These are phyloP conservation scores for Blastocystis hominis DNA, from an alignment of 352 stramenopile species.

Conservation along the genomic window DNA sequence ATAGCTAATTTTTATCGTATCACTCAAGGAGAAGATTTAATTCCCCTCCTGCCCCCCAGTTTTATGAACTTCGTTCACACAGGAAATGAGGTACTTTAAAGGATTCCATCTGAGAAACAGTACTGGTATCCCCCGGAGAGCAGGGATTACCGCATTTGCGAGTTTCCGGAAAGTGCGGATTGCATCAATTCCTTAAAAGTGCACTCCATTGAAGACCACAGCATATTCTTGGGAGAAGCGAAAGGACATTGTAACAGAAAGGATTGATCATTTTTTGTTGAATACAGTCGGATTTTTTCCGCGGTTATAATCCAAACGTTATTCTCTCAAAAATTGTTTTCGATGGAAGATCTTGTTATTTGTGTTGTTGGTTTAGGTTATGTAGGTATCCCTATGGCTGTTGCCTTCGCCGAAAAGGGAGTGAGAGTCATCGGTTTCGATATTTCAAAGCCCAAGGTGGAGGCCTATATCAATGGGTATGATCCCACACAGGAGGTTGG, in stretches of 20 bases:
- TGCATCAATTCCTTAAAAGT: background rate
- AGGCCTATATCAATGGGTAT: background rate
- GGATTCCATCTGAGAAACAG: background rate
- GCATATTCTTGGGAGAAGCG: background rate
- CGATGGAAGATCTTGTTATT: constrained; percentile 35
- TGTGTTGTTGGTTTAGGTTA: constrained; percentile 50
- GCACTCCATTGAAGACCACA: background rate
- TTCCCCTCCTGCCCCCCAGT: background rate
- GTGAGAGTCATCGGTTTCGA: constrained; percentile 53
- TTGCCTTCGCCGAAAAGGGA: constrained; percentile 47
- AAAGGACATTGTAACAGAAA: background rate
- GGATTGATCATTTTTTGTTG: no score
- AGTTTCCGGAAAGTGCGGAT: background rate
- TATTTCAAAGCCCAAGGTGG: constrained; percentile 10
- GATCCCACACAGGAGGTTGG: constrained; percentile 35
- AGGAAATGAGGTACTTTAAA: background rate
- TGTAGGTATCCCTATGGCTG: constrained; percentile 42
- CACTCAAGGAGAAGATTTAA: background rate
- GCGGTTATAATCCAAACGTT: background rate
- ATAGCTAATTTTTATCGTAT: constrained; percentile 1
- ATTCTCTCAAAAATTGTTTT: no score
- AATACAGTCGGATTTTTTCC: background rate
- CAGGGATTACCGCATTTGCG: background rate
- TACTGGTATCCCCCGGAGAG: background rate
- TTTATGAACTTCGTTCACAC: background rate